Evolutionary conservation across 352 stramenopile species (phyloP), one percentile per base, ranked within the genome.

Genomic region (Globisporangium uncinulatum): DNA sequence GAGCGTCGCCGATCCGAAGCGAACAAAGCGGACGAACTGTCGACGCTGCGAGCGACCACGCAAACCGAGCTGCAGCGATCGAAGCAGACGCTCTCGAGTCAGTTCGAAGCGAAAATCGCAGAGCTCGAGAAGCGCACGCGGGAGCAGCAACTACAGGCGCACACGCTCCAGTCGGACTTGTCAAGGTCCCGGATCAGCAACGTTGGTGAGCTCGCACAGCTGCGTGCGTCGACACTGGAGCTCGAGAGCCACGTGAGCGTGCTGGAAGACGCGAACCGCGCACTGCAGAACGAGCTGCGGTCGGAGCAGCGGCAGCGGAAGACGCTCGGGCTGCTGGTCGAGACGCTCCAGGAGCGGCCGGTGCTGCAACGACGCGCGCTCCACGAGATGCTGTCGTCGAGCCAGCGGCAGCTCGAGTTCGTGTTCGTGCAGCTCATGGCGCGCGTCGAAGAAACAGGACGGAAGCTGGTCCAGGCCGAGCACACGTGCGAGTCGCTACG

Each of bases 281-380:
- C n/a, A 10, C 43, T 63, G 14, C 52, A 57, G 42, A 41, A 54
- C 43, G 54, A 66, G n/a, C 50, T 66, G 7, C 53, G 24, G 20
- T 48, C 41, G 0, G 63, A 69, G 6, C 47, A 63, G n/a, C 51
- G 56, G 3, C 41, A 65, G 19, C 54, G 51, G 20, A 69, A 69
- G 44, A 63, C 59, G 19, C 43, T 69, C 10, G 45, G 39, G 5
- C 34, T 63, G 19, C 49, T 83, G 7, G 69, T 83, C 4, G 63
- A 79, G 41, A 83, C 73, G 4, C 55, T 83, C 31, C 66, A 80
- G 57, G 69, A 69, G 1, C 69, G 73, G 10, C 71, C 73, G 0
- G 51, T 69, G 31, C 41, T 83, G 32, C 69, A 83, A 44, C 63
- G 65, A 14, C 57, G 69, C 49, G 67, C 70, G 17, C 67, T 83